Percentiles rank a stretch among this genome's conserved stretches.
phyloP scores from a whole-genome alignment of 805 yeast genomes.

The Grigorovia jiainica region DNA sequence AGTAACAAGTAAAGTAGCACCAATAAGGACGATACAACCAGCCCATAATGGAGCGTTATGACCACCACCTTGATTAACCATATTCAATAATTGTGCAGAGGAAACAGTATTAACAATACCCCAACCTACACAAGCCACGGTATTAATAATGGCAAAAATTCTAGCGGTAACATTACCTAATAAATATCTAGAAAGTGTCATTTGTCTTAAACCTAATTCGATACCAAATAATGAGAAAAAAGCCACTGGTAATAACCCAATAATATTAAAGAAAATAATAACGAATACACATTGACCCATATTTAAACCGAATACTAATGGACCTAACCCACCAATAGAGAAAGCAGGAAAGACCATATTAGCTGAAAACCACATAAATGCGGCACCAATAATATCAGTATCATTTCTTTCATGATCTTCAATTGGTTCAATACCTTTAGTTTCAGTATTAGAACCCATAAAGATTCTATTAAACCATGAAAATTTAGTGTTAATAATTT shows the following conservation, averaged over 20 bases:
- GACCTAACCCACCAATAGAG: constrained; percentile 66
- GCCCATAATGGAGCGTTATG: constrained; percentile 77
- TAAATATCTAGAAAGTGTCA: constrained; percentile 69
- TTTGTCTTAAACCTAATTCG: constrained; percentile 77
- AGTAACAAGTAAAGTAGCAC: constrained; percentile 61
- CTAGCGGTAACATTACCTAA: constrained; percentile 70
- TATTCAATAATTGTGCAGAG: constrained; percentile 72
- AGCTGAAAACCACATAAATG: constrained; percentile 87
- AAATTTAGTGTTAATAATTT: constrained; percentile 10
- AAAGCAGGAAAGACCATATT: constrained; percentile 80
- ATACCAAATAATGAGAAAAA: constrained; percentile 78
- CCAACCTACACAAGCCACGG: constrained; percentile 90
- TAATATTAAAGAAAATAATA: constrained; percentile 60
- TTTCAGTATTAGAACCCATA: constrained; percentile 36
- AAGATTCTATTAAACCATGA: constrained; percentile 20
- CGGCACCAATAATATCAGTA: constrained; percentile 56
- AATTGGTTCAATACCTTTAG: constrained; percentile 72
- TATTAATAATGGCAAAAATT: constrained; percentile 66
- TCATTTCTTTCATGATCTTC: constrained; percentile 72
- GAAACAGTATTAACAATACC: constrained; percentile 88
- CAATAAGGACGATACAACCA: constrained; percentile 66
- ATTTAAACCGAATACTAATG: constrained; percentile 53
- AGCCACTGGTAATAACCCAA: constrained; percentile 77
- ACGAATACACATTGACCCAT: constrained; percentile 63
- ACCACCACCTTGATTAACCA: constrained; percentile 50